Conservation (phyloP, 257 asterid species). For the Solanum bukasovii region DNA sequence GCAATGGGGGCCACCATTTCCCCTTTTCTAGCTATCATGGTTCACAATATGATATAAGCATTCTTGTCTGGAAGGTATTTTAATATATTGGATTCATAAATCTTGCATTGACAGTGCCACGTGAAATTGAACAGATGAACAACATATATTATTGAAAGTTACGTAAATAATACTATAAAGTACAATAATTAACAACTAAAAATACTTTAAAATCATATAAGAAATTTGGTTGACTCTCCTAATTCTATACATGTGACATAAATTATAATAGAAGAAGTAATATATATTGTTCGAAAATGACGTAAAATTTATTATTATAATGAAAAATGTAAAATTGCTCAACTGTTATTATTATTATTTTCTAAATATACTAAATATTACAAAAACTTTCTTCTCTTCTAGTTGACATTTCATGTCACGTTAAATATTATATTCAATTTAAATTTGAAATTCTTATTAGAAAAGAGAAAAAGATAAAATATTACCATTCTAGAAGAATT, state of each 20-base stretch:
- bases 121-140: too few relatives aligned
- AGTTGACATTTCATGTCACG: background rate
- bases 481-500: background rate
- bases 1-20: constrained; percentile 77
- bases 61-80: constrained; percentile 75
- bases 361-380: background rate
- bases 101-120: background rate
- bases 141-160: too few relatives aligned
- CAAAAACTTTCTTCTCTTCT: background rate
- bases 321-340: background rate
- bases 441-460: background rate
- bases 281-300: too few relatives aligned
- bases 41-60: constrained; percentile 71
- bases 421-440: background rate
- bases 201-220: too few relatives aligned
- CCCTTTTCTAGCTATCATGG: constrained; percentile 46
- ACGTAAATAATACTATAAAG: too few relatives aligned
- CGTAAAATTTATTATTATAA: too few relatives aligned
- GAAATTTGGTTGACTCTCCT: too few relatives aligned
- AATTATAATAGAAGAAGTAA: too few relatives aligned
- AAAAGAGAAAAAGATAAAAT: background rate
- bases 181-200: too few relatives aligned
- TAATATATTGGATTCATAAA: background rate
- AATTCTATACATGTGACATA: too few relatives aligned
- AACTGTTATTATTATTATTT: too few relatives aligned